phyloP scores from a whole-genome alignment of 73 alveolate species.

The Uronychia setigera region DNA sequence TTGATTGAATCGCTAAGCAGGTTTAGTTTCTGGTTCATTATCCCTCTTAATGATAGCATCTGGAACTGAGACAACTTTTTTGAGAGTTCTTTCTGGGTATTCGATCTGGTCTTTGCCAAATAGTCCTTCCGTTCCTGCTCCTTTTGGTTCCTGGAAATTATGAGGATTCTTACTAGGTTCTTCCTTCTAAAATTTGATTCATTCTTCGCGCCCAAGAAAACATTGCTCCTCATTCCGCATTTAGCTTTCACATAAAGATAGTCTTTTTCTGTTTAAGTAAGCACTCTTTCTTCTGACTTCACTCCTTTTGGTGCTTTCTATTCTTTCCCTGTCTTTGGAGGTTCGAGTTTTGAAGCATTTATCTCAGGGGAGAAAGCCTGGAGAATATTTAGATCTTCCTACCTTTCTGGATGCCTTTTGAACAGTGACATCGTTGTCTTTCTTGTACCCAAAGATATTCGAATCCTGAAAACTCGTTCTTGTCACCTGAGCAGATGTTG shows the following conservation, averaged over 20 bases:
- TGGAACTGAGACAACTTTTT: not conserved
- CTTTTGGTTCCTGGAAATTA: not conserved
- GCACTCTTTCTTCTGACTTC: not conserved
- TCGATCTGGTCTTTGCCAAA: slow-evolving; percentile 37
- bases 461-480: slow-evolving; percentile 69
- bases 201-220: slow-evolving; percentile 33
- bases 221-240: slow-evolving; percentile 10
- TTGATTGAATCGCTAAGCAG: too few species aligned
- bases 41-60: not conserved
- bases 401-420: not conserved
- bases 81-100: not conserved
- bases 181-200: slow-evolving; percentile 8
- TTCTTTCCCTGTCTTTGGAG: not conserved
- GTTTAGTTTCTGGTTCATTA: too few species aligned
- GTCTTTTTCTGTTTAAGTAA: not conserved
- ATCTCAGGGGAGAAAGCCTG: slow-evolving; percentile 25
- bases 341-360: not conserved
- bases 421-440: slow-evolving; percentile 35
- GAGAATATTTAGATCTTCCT: slow-evolving; percentile 2
- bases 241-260: not conserved
- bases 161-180: slow-evolving; percentile 15
- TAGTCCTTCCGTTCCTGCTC: slow-evolving; percentile 35
- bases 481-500: slow-evolving; percentile 13
- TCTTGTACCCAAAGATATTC: slow-evolving; percentile 62
- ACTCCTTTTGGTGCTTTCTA: not conserved